Evolutionary conservation across 192 early-diverging fungal genomes (phyloP).

Genomic region (Backusella luteola): DNA sequence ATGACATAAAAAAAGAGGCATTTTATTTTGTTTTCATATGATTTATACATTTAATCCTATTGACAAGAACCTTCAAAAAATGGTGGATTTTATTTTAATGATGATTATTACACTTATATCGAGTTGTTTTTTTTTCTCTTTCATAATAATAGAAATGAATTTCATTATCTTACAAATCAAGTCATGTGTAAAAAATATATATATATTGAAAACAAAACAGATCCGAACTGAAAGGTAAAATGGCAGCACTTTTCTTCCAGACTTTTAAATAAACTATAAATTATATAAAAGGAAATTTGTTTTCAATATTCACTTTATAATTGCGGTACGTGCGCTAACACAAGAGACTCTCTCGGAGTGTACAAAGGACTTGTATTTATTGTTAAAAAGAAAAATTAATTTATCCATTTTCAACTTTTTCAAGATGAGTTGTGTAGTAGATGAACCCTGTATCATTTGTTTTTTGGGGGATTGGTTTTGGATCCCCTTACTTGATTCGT

Average conservation of each 20-base stretch:
- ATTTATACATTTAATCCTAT: background rate
- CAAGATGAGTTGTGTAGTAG: slow-evolving; percentile 27
- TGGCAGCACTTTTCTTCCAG: background rate
- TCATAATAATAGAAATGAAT: background rate
- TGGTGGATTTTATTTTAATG: no score
- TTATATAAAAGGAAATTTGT: slow-evolving; percentile 3
- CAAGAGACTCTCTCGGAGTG: background rate
- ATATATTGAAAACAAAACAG: background rate
- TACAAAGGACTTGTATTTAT: background rate
- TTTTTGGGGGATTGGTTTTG: background rate
- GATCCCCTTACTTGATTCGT: background rate
- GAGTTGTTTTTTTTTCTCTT: no score
- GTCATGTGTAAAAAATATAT: background rate
- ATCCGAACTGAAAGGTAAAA: background rate
- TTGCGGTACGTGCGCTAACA: slow-evolving; percentile 4
- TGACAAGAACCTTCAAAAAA: background rate
- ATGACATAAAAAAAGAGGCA: background rate
- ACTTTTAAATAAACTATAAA: background rate
- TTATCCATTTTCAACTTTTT: slow-evolving; percentile 60
- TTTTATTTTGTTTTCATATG: background rate
- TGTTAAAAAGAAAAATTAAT: background rate
- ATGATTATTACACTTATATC: background rate
- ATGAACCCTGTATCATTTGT: background rate
- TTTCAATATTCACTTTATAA: background rate
- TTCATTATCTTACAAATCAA: background rate